A percentile compares a stretch with the other conserved stretches of the same genome.
These are phyloP conservation scores for Alternaria brassicae DNA, from an alignment of 2,329 filamentous ascomycete genomes.

Conservation along the genomic window DNA sequence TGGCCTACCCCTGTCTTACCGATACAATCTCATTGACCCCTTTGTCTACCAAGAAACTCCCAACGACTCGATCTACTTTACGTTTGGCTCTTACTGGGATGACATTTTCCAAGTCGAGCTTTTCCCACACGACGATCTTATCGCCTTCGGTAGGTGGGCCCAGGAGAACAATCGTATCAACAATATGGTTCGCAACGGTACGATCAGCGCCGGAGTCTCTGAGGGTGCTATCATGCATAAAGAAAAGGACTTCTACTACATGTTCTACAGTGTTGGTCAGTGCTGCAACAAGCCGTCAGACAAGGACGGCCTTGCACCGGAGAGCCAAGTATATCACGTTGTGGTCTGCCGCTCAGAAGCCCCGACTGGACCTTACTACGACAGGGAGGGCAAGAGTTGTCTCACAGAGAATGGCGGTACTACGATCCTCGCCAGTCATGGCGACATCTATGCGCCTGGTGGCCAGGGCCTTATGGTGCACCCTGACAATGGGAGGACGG, in stretches of 20 bases:
- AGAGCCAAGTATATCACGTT: slow-evolving; percentile 68
- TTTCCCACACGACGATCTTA: slow-evolving; percentile 10
- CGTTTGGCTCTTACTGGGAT: slow-evolving; percentile 72
- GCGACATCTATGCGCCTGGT: slow-evolving; percentile 45
- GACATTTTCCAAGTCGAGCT: slow-evolving; percentile 68
- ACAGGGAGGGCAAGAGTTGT: slow-evolving; percentile 32
- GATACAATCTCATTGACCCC: slow-evolving; percentile 59
- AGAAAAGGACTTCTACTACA: slow-evolving; percentile 61
- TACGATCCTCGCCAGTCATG: slow-evolving; percentile 65
- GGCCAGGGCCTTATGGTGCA: slow-evolving; percentile 40
- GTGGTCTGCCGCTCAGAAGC: slow-evolving; percentile 64
- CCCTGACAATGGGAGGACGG: slow-evolving; percentile 20
- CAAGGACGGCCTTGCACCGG: slow-evolving; percentile 51
- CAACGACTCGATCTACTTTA: slow-evolving; percentile 53
- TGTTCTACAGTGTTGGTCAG: slow-evolving; percentile 66
- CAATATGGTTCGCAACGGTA: slow-evolving; percentile 31
- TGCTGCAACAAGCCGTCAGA: slow-evolving; percentile 63
- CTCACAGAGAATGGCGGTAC: slow-evolving; percentile 65
- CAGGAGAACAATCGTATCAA: slow-evolving; percentile 11
- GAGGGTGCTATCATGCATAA: slow-evolving; percentile 65
- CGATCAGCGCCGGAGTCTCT: slow-evolving; percentile 28
- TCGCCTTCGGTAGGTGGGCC: slow-evolving; percentile 13
- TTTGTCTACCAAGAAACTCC: slow-evolving; percentile 50
- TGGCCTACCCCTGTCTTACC: slow-evolving; percentile 42
- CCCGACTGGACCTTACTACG: slow-evolving; percentile 59